phyloP scores from a whole-genome alignment of 495 filamentous ascomycete species.

The Penicillium nucicola region DNA sequence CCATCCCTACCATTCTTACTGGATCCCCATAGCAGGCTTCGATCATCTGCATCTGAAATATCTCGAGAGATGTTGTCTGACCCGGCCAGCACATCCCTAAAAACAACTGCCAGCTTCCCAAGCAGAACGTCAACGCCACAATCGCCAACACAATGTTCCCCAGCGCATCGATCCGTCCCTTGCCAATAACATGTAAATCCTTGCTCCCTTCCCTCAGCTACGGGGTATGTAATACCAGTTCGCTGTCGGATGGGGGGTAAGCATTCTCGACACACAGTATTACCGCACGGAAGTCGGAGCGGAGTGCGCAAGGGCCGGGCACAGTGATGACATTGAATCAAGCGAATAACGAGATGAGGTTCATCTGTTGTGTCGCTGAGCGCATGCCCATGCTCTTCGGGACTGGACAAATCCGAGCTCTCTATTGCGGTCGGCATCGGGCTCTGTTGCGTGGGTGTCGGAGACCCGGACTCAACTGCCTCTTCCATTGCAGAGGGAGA shows the following conservation, averaged over 20 bases:
- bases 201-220: slow-evolving; percentile 55
- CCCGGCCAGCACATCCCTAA: slow-evolving; percentile 43
- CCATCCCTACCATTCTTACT: slow-evolving; percentile 21
- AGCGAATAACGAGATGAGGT: slow-evolving; percentile 53
- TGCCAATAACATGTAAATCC: slow-evolving; percentile 71
- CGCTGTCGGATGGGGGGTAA: slow-evolving; percentile 62
- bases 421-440: slow-evolving; percentile 4
- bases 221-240: slow-evolving; percentile 71
- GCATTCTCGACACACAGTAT: slow-evolving; percentile 72
- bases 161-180: slow-evolving; percentile 46
- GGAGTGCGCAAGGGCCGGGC: slow-evolving; percentile 65
- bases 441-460: slow-evolving; percentile 4
- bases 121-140: slow-evolving; percentile 75
- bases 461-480: slow-evolving; percentile 7
- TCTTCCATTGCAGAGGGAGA: slow-evolving; percentile 29
- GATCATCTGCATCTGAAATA: slow-evolving; percentile 39
- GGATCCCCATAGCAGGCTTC: slow-evolving; percentile 38
- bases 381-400: slow-evolving; percentile 40
- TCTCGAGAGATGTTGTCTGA: background rate
- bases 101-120: slow-evolving; percentile 59
- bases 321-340: slow-evolving; percentile 74
- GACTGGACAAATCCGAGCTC: slow-evolving; percentile 10
- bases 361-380: slow-evolving; percentile 45
- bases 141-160: slow-evolving; percentile 72
- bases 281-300: slow-evolving; percentile 78